Conservation (phyloP, 345 rosid genomes). For the Limnanthes douglasii region DNA sequence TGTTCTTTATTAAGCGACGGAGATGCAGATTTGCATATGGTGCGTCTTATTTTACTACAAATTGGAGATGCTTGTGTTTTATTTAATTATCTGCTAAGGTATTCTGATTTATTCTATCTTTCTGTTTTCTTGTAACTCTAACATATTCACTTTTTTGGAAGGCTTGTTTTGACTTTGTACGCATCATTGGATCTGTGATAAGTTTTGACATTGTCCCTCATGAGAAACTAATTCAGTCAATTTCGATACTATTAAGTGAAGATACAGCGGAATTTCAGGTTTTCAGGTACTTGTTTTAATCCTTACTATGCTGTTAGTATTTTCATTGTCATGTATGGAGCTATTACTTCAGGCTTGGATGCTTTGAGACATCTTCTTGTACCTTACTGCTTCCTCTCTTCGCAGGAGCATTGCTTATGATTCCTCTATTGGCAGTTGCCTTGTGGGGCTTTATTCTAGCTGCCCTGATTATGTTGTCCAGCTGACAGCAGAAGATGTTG, state of each 20-base stretch:
- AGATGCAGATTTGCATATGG: constrained; percentile 81
- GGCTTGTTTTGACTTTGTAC: constrained; percentile 91
- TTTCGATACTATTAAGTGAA: constrained; percentile 48
- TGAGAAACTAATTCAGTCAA: constrained; percentile 54
- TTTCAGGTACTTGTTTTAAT: too few relatives aligned
- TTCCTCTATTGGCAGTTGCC: constrained; percentile 71
- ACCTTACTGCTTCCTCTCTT: constrained; percentile 4
- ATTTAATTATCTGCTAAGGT: constrained; percentile 5
- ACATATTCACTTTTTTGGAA: constrained; percentile 37
- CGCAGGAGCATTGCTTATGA: constrained; percentile 58
- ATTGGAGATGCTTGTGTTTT: too few relatives aligned
- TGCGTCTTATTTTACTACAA: too few relatives aligned
- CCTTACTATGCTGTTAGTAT: too few relatives aligned
- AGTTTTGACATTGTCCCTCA: constrained; percentile 53
- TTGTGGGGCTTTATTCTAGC: constrained; percentile 32
- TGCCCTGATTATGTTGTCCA: constrained; percentile 63
- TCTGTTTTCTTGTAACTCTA: constrained; percentile 23
- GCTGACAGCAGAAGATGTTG: constrained; percentile 52
- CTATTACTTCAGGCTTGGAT: constrained; percentile 2
- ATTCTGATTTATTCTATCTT: constrained; percentile 7
- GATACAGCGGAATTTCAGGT: constrained; percentile 53
- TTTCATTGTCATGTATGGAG: too few relatives aligned
- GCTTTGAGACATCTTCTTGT: neutral
- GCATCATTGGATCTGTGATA: constrained; percentile 48
- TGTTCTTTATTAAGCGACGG: constrained; percentile 70